Evolutionary conservation across 2,329 filamentous ascomycete species (phyloP), one percentile per base, ranked within the genome.

Genomic region (Triangularia verruculosa): DNA sequence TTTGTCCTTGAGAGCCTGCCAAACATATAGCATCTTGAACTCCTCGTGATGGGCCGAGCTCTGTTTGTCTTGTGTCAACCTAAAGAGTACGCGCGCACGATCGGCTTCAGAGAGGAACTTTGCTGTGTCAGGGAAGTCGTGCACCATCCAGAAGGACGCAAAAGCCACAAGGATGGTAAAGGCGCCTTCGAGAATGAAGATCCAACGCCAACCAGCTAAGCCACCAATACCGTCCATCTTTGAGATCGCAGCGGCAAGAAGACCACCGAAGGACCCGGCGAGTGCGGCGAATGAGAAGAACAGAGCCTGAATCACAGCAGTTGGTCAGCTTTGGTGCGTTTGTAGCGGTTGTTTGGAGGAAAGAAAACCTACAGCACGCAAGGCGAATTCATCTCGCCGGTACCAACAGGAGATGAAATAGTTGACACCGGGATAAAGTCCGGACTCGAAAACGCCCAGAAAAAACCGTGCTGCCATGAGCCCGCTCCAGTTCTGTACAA

Each of bases 231-330:
- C 86, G 55, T 85, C 74, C 88, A 91, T 90, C 28, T 86, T 77
- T 4, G 82, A 82, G 61, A 91, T 91, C 0, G 85, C 89, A 0
- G 87, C 88, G 0, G 89, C 89, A 1, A 91, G 79, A 0, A 91
- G 80, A 2, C 89, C 89, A 71, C 88, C 88, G 64, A 91, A 91
- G 0, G 87, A 91, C 1, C 91, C 91, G 0, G 90, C 89, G 0
- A 93, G 77, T 0, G 91, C 89, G 0, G 91, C 91, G 0, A 90
- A 89, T 0, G 89, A 91, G 78, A 93, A 94, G 81, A 93, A 93
- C 47, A 92, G 39, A 17, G 39, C 39, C 39, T 47, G n/a, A 17
- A 17, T 47, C 39, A 47, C n/a, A 47, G 13, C 11, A 8, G 3
- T 12, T 43, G 1, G 9, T 47, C 39, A 47, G n/a, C 3, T 47